phyloP scores from a whole-genome alignment of 108 stramenopile genomes.

The Cyclostephanos tholiformis region DNA sequence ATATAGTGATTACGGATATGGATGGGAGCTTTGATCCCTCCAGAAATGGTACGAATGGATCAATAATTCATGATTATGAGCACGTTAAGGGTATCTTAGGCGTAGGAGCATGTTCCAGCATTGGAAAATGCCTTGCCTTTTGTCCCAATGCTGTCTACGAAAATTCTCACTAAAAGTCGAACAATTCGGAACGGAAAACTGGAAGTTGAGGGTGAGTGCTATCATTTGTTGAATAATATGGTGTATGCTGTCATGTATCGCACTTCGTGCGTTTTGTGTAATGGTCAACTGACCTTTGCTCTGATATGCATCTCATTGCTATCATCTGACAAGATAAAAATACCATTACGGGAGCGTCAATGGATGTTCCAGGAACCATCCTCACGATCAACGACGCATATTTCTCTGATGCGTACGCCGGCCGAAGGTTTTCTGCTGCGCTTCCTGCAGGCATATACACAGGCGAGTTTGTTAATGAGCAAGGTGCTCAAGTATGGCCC shows the following conservation, averaged over 20 bases:
- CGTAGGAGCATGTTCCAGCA: conserved; percentile 7
- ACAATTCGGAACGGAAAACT: conserved; percentile 45
- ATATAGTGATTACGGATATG: conserved; percentile 47
- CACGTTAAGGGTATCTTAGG: conserved; percentile 24
- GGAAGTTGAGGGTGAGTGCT: conserved; percentile 29
- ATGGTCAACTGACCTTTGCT: no score
- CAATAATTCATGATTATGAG: conserved; percentile 20
- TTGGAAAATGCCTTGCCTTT: conserved; percentile 34
- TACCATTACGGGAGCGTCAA: conserved; percentile 11
- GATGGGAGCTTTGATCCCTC: conserved; percentile 46
- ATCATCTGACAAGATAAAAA: conserved; percentile 8
- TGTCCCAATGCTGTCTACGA: conserved; percentile 47
- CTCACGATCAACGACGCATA: conserved; percentile 14
- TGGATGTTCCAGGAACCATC: conserved; percentile 29
- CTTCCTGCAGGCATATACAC: conserved; percentile 48
- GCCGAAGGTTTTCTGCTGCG: conserved; percentile 42
- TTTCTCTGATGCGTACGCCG: conserved; percentile 13
- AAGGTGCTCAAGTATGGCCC: conserved; percentile 45
- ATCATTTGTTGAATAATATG: neutral
- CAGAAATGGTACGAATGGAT: conserved; percentile 18
- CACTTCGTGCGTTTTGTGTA: no score
- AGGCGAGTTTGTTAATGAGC: conserved; percentile 40
- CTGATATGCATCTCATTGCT: neutral
- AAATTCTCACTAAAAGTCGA: conserved; percentile 41
- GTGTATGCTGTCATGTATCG: neutral